These are phyloP conservation scores for Fusarium sp. DNA, from an alignment of 2,329 filamentous ascomycete species.

Conservation along the genomic window DNA sequence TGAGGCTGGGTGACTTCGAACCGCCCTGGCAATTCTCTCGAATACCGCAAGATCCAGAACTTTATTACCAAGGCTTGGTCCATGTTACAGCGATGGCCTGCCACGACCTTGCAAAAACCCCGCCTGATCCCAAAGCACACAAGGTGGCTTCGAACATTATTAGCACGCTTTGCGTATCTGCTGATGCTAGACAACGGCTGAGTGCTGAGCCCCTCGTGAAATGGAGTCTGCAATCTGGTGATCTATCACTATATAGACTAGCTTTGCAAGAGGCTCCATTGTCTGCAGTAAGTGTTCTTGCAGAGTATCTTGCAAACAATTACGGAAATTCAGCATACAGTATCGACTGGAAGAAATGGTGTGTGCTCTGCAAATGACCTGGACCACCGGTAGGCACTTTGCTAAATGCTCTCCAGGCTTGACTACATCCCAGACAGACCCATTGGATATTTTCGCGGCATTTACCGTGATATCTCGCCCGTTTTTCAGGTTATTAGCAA, in stretches of 20 bases:
- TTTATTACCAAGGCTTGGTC: background rate
- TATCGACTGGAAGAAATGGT: conserved; percentile 25
- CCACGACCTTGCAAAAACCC: conserved; percentile 1
- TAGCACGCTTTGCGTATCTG: background rate
- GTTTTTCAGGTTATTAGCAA: background rate
- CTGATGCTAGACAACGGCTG: background rate
- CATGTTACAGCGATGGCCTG: background rate
- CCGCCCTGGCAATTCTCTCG: background rate
- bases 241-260: conserved; percentile 3
- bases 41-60: background rate
- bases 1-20: background rate
- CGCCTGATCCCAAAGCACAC: background rate
- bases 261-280: background rate
- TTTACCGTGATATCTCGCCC: conserved; percentile 1
- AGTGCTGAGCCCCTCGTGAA: background rate
- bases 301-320: background rate
- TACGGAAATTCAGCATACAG: background rate
- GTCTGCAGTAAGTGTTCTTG: background rate
- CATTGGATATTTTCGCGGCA: background rate
- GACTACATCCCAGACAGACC: background rate
- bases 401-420: background rate
- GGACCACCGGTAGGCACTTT: background rate
- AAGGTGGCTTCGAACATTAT: conserved; percentile 4
- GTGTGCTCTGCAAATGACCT: background rate
- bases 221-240: conserved; percentile 11